Percentiles rank a stretch among this genome's conserved stretches.
These are phyloP conservation scores for Zasmidium angulare DNA, from an alignment of 2,329 filamentous ascomycete genomes.

Conservation along the genomic window DNA sequence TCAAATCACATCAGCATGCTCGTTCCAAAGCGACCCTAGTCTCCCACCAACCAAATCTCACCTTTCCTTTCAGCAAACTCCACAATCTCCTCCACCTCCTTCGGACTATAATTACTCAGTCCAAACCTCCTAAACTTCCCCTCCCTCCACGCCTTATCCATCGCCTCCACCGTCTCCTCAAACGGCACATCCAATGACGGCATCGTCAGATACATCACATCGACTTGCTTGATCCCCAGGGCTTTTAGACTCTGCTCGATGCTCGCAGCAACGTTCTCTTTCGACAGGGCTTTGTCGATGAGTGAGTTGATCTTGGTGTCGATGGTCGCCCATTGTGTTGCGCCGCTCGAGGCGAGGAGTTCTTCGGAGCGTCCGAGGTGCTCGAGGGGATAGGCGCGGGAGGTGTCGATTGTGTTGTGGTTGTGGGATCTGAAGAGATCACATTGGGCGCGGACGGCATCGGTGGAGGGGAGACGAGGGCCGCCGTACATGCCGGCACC, in stretches of 20 bases:
- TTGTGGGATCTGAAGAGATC: neutral
- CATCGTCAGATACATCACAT: constrained; percentile 38
- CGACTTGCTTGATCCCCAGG: neutral
- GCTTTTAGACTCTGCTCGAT: neutral
- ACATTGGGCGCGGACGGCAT: neutral
- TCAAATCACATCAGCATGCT: neutral
- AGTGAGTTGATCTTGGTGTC: neutral
- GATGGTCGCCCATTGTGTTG: neutral
- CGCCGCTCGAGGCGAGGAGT: neutral
- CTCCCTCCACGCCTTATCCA: constrained; percentile 47
- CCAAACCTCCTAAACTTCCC: constrained; percentile 47
- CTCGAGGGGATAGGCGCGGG: neutral
- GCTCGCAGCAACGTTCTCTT: neutral
- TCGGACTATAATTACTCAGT: constrained; percentile 47
- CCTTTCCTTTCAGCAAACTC: neutral
- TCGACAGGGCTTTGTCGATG: neutral
- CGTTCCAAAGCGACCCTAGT: no score
- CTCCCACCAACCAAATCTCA: neutral
- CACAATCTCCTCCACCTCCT: constrained; percentile 27
- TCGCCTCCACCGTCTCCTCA: constrained; percentile 25
- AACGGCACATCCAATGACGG: neutral
- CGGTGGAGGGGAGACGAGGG: neutral
- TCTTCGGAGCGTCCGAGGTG: neutral
- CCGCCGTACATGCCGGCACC: neutral
- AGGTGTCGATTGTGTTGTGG: neutral